A percentile compares a stretch with the other conserved stretches of the same genome.
These are phyloP conservation scores for Fragilaria radians DNA, from an alignment of 108 stramenopile species.

Conservation along the genomic window DNA sequence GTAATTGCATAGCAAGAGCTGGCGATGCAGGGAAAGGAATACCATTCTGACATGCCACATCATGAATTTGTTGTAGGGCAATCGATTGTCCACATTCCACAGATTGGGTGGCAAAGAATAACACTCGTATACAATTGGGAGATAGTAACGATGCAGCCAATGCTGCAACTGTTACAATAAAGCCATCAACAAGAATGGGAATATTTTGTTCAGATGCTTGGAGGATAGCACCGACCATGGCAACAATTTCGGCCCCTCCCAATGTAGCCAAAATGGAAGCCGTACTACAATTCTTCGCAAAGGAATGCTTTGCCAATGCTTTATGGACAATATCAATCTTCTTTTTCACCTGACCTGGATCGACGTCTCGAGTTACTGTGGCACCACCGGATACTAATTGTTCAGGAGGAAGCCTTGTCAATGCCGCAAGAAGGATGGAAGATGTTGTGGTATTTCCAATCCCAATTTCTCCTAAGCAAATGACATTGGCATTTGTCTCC, in stretches of 20 bases:
- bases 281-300: slow-evolving; percentile 3
- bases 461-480: slow-evolving; percentile 75
- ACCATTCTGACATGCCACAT: slow-evolving; percentile 31
- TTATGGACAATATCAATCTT: slow-evolving; percentile 55
- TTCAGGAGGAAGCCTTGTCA: slow-evolving; percentile 31
- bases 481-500: slow-evolving; percentile 15
- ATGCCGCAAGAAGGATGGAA: slow-evolving; percentile 44
- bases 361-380: slow-evolving; percentile 36
- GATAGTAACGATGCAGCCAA: slow-evolving; percentile 51
- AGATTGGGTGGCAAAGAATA: slow-evolving; percentile 62
- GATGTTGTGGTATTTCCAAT: slow-evolving; percentile 82
- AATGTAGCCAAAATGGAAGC: slow-evolving; percentile 24
- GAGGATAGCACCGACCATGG: slow-evolving; percentile 68
- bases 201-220: slow-evolving; percentile 42
- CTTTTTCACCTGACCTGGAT: slow-evolving; percentile 30
- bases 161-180: slow-evolving; percentile 67
- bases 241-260: slow-evolving; percentile 76
- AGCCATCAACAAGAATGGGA: slow-evolving; percentile 73
- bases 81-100: slow-evolving; percentile 52
- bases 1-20: slow-evolving; percentile 53
- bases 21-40: slow-evolving; percentile 39
- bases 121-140: slow-evolving; percentile 31
- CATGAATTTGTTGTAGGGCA: slow-evolving; percentile 40
- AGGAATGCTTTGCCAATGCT: slow-evolving; percentile 40
- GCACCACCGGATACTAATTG: slow-evolving; percentile 60